Evolutionary conservation across 164 flowering plant species (phyloP), one percentile per base, ranked within the genome.

Genomic region (Echeveria elegans): DNA sequence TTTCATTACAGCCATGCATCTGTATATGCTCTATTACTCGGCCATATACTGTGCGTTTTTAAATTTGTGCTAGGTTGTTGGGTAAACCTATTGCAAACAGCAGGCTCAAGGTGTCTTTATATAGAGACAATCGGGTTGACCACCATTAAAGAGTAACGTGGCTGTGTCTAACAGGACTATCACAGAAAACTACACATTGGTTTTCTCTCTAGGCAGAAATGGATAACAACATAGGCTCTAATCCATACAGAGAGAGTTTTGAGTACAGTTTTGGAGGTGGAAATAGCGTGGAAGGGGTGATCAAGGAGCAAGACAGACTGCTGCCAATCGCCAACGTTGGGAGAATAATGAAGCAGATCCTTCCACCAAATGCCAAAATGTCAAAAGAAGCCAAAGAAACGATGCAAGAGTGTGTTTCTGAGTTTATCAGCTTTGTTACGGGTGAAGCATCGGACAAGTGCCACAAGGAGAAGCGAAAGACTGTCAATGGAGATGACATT

Each of bases 391-490:
- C 84, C 4, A 88, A 88, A 67, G 90, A 88, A 73, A 88, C 89
- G 68, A 84, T 86, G 90, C 90, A 88, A 63, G 94, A 88, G 63
- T 88, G 94, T 72, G 94, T 79, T 1, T 82, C 94, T 0, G 94
- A 88, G 85, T 88, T 88, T 78, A 85, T 88, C 19, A 85, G 89
- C 76, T 88, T 88, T 70, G 94, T 86, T 7, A 88, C 94, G 0
- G 85, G 89, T n/a, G 94, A 88, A 67, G 94, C 94, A 11, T 86
- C 94, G 0, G 94, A 85, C 45, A 82, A 77, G 79, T 88, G 94
- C 65, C 81, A 77, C 64, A 83, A 80, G 73, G 94, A 88, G 81
- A 85, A 85, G 81, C 67, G 94, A 31, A 88, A 88, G 89, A 86
- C 90, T 3, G n/a, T n/a, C n/a, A n/a, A n/a, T n/a, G 94, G 94